A percentile compares a stretch with the other conserved stretches of the same genome.
Evolutionary conservation across 495 filamentous ascomycete species (phyloP).

Genomic region (Xylaria sp.): DNA sequence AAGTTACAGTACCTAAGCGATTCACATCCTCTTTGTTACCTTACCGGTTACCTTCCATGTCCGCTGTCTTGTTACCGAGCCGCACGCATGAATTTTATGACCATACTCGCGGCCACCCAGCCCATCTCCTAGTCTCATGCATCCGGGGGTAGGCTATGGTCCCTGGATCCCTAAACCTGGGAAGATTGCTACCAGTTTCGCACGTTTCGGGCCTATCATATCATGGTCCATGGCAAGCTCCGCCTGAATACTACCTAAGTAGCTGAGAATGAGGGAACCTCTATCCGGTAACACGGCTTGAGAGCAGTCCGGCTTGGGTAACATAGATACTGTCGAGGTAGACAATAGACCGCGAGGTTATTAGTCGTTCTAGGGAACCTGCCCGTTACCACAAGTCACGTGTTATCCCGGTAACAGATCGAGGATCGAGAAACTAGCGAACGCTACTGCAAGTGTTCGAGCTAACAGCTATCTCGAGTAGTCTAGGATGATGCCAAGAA

Average conservation of each 20-base stretch:
- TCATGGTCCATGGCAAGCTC: not conserved
- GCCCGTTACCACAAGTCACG: not conserved
- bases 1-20: not conserved
- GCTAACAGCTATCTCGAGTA: not conserved
- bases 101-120: not conserved
- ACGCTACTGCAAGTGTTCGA: not conserved
- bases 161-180: not conserved
- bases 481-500: not conserved
- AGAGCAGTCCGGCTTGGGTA: not conserved
- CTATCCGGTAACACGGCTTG: not conserved
- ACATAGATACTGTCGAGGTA: not conserved
- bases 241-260: not conserved
- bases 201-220: not conserved
- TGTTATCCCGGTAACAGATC: not conserved
- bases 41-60: not conserved
- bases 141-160: not conserved
- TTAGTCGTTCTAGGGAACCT: not conserved
- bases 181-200: not conserved
- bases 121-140: not conserved
- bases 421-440: not conserved
- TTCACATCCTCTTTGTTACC: slow-evolving; percentile 14
- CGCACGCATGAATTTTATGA: not conserved
- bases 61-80: not conserved
- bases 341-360: not conserved
- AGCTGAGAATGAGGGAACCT: no score